Base-by-base conservation (phyloP, 495 filamentous ascomycete genomes). In the Xylaria acuta region DNA sequence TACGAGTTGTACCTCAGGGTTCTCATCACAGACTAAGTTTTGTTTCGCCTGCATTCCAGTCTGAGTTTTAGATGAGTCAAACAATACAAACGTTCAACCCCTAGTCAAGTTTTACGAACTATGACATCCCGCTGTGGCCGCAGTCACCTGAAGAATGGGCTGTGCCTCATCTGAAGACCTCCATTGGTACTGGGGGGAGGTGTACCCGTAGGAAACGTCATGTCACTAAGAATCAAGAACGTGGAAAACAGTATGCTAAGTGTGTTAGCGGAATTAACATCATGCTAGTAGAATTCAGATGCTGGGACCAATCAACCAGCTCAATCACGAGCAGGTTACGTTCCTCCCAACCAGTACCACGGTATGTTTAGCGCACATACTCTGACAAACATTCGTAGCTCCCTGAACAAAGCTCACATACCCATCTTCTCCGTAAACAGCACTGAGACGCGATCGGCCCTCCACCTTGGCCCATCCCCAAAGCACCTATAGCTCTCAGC, bases 401-500 rank as follows among this genome's bases (percentile, higher is more conserved):
- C 22, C 20, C 34, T 56, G 22, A 27, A 41, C 11, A 4, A 25
- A 18, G 38, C 4, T 67, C 65, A 67, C n/a, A 56, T 32, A 6
- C 1, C 14, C 34, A 67, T 64, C n/a, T 38, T 49, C 27, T 59
- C 60, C 18, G n/a, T 65, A 32, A 71, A 71, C 18, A 71, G 25
- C 22, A 36, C 9, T 8, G 59, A 54, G 22, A 71, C 30, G 5
- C n/a, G 4, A 16, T 71, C 69, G 12, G 51, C 20, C 41, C n/a
- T 58, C 69, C 69, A 71, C 32, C 69, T 30, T 0, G 69, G 69
- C 25, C 69, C 69, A 36, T 71, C 69, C 20, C 69, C 69, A 16
- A 71, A 71, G 25, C 69, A 71, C 20, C 8, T 51, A 66, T 56
- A 71, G 36, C 59, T 71, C 60, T 71, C 62, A 8, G 69, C 69